Evolutionary conservation across 2,329 filamentous ascomycete species (phyloP).

Genomic region (Gnomoniopsis sp.): DNA sequence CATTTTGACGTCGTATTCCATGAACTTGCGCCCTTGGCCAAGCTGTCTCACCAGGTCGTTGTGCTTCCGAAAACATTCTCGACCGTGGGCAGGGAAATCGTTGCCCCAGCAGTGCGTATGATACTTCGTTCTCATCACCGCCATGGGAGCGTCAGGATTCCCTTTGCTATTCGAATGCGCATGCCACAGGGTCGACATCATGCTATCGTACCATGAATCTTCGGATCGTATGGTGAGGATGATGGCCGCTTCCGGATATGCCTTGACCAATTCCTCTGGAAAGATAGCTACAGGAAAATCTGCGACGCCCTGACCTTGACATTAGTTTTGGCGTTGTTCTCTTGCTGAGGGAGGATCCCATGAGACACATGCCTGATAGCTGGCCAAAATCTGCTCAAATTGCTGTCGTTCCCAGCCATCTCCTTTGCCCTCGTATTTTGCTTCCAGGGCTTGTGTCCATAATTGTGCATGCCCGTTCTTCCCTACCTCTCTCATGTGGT

Average conservation of each 20-base stretch:
- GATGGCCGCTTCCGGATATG: conserved; percentile 61
- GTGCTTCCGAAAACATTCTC: conserved; percentile 24
- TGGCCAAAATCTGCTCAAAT: conserved; percentile 32
- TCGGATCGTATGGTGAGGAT: conserved; percentile 57
- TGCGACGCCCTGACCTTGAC: conserved; percentile 20
- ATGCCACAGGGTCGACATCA: conserved; percentile 29
- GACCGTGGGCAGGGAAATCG: conserved; percentile 24
- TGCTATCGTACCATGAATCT: conserved; percentile 53
- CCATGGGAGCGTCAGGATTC: conserved; percentile 22
- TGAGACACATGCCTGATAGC: conserved; percentile 23
- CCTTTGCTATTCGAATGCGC: conserved; percentile 17
- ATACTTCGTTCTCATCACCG: conserved; percentile 23
- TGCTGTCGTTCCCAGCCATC: conserved; percentile 22
- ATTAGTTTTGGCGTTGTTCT: not conserved
- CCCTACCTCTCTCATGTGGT: conserved; percentile 32
- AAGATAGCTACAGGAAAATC: conserved; percentile 36
- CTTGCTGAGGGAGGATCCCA: no score
- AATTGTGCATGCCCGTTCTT: conserved; percentile 30
- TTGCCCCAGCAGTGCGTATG: conserved; percentile 27
- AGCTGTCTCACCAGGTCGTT: conserved; percentile 22
- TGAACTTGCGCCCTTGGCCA: conserved; percentile 19
- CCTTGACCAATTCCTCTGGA: conserved; percentile 56
- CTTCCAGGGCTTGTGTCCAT: conserved; percentile 31
- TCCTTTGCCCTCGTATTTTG: conserved; percentile 26
- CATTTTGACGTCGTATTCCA: conserved; percentile 25